Evolutionary conservation across 73 alveolate species (phyloP).

Genomic region (Uronychia setigera): DNA sequence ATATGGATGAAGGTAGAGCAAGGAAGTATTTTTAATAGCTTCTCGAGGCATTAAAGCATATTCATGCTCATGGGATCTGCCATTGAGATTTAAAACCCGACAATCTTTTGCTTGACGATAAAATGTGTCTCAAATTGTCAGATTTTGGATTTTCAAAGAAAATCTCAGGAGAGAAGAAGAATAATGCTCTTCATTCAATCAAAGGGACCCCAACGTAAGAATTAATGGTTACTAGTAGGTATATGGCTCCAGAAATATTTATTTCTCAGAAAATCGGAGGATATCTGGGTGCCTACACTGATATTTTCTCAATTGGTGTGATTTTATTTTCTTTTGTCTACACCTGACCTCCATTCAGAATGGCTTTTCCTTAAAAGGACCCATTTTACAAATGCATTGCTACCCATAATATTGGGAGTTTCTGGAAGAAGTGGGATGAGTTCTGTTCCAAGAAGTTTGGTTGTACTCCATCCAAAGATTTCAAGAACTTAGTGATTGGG

Average conservation of each 20-base stretch:
- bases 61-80: neutral
- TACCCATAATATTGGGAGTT: neutral
- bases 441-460: neutral
- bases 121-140: neutral
- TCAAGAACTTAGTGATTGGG: neutral
- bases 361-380: neutral
- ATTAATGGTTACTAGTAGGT: neutral
- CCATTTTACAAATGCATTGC: neutral
- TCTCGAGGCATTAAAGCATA: neutral
- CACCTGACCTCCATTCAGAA: neutral
- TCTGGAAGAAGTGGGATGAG: neutral
- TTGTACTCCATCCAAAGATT: neutral
- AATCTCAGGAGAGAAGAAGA: neutral
- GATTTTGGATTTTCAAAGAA: neutral
- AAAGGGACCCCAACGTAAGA: neutral
- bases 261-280: neutral
- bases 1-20: neutral
- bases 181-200: neutral
- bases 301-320: neutral
- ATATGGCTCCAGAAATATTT: neutral
- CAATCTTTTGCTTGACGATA: neutral
- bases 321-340: neutral
- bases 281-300: neutral
- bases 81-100: neutral
- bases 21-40: neutral